Conservation (phyloP, 768 basidiomycete species). For the Podaxis mareebaensis region DNA sequence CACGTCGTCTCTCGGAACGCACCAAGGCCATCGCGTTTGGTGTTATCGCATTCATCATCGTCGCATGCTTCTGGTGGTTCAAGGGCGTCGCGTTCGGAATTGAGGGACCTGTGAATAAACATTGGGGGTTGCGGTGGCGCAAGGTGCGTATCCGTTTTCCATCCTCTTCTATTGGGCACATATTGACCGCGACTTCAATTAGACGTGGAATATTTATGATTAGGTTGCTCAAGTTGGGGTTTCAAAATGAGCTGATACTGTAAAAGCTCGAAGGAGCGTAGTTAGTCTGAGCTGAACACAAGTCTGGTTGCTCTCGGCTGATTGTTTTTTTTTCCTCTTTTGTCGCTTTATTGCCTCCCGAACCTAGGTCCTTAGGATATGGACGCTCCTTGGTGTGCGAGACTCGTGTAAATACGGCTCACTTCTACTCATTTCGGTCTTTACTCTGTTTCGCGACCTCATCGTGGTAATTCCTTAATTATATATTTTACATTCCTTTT, state of each 20-base stretch:
- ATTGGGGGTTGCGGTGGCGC: conserved; percentile 82
- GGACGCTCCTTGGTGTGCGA: background rate
- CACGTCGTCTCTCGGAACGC: conserved; percentile 55
- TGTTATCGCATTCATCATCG: conserved; percentile 53
- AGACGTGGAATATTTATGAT: conserved; percentile 14
- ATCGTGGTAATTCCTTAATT: background rate
- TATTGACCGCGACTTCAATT: background rate
- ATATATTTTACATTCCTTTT: background rate
- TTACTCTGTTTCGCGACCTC: background rate
- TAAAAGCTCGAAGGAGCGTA: background rate
- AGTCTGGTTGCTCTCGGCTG: too few species aligned
- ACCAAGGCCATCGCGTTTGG: conserved; percentile 78
- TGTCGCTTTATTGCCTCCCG: background rate
- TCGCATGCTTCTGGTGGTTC: conserved; percentile 96
- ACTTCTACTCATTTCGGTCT: background rate
- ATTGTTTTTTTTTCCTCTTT: background rate
- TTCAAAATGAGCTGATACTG: background rate
- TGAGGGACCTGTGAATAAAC: conserved; percentile 80
- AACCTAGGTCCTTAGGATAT: background rate
- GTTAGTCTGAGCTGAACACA: too few species aligned
- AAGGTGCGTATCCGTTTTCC: conserved; percentile 38
- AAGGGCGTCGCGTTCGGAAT: conserved; percentile 87
- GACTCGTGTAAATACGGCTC: background rate
- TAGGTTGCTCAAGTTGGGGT: background rate
- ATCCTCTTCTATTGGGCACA: background rate